Base-by-base conservation (phyloP, 73 alveolate genomes). In the Paramecium octaurelia region DNA sequence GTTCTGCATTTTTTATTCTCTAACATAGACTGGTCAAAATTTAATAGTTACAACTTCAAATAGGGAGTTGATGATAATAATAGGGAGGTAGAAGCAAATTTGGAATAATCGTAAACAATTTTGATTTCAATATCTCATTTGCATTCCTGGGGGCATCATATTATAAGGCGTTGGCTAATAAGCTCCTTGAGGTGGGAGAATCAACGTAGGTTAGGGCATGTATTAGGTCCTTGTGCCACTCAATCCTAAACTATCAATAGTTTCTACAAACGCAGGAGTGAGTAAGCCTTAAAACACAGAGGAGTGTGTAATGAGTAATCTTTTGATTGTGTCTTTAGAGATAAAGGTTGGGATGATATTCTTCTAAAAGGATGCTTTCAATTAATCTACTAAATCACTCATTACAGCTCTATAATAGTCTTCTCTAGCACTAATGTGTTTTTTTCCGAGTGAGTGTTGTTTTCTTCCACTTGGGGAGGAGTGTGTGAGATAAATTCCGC, bases 401-500 rank as follows among this genome's bases (percentile, higher is more conserved):
- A 98, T 86, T 42, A 97, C 98, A 89, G 98, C 98, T 10, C 99
- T 94, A 92, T 95, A 99, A 97, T 99, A 99, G 92, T 99, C 99
- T 76, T 98, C 95, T 95, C 99, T 98, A 95, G 98, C 98, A 93
- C 97, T 97, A 69, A 97, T 96, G 92, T 99, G 99, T 94, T 97
- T 98, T 86, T 99, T 95, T 10, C 99, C 99, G 23, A 95, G 75
- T n/a, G 99, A 94, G 86, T 99, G 99, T 92, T 99, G 98, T 92
- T 96, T 97, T 64, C 99, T 94, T 36, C 99, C 99, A 18, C 99
- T 98, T 34, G 99, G 99, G 31, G 99, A 97, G 38, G 99, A 95
- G 95, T 98, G 99, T 86, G 99, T 99, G 85, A 99, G 95, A 93
- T 97, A 98, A 83, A 98, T 98, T 80, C 99, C 99, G 89, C 99